Percentiles rank a stretch among this genome's conserved stretches.
Conservation (phyloP, 352 stramenopile genomes). For the Phytophthora hibernalis region DNA sequence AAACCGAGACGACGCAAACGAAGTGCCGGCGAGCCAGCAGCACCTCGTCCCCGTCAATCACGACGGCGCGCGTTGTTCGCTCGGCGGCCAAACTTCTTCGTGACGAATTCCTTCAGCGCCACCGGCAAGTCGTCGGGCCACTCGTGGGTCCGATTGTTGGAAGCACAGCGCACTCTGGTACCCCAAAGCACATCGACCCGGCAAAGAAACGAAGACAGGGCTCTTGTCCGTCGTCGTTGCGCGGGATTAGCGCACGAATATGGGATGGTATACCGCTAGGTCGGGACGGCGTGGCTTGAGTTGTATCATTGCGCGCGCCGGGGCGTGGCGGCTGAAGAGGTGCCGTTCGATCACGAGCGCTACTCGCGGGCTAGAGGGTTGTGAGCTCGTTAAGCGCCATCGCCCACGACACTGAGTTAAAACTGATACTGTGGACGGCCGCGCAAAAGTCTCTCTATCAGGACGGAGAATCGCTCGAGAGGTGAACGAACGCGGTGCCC, state of each 20-base stretch:
- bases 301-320: no score
- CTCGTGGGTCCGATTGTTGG: not conserved
- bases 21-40: slow-evolving; percentile 3
- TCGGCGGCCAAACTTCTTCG: not conserved
- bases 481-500: no score
- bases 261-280: not conserved
- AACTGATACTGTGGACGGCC: no score
- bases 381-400: no score
- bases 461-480: no score
- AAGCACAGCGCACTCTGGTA: not conserved
- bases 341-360: no score
- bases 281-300: no score
- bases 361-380: no score
- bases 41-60: not conserved
- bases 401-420: no score
- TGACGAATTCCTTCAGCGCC: not conserved
- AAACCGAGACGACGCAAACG: not conserved
- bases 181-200: not conserved
- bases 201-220: not conserved
- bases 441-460: no score
- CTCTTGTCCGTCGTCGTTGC: not conserved
- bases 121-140: not conserved
- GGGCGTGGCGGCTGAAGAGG: no score
- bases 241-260: not conserved
- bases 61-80: not conserved